Evolutionary conservation across 2,329 filamentous ascomycete genomes (phyloP).

Genomic region (Myriosclerotinia scirpicola): DNA sequence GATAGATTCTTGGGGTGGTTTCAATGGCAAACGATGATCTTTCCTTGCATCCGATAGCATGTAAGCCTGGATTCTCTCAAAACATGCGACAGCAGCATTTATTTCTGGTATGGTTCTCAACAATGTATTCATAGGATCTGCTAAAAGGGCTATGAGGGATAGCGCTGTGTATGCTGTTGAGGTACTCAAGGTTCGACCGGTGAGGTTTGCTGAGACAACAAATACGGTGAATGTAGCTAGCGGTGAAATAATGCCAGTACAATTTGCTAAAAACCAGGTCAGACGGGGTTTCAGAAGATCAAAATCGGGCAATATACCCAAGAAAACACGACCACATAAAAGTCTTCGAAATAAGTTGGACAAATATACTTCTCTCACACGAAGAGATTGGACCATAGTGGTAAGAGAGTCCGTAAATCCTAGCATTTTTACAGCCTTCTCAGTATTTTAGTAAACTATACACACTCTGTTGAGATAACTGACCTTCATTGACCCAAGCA

Average conservation of each 20-base stretch:
- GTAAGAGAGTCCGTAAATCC: slow-evolving; percentile 42
- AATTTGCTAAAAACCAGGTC: slow-evolving; percentile 29
- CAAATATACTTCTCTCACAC: slow-evolving; percentile 44
- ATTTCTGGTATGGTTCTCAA: slow-evolving; percentile 44
- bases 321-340: slow-evolving; percentile 32
- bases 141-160: slow-evolving; percentile 45
- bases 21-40: slow-evolving; percentile 33
- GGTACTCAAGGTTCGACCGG: slow-evolving; percentile 36
- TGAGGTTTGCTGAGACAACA: slow-evolving; percentile 37
- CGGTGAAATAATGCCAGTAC: slow-evolving; percentile 40
- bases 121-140: slow-evolving; percentile 44
- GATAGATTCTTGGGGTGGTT: neutral
- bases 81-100: slow-evolving; percentile 44
- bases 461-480: neutral
- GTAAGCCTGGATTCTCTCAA: slow-evolving; percentile 46
- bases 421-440: slow-evolving; percentile 39
- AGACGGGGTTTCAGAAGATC: neutral
- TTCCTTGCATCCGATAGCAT: slow-evolving; percentile 32
- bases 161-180: slow-evolving; percentile 46
- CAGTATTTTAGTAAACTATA: slow-evolving; percentile 14
- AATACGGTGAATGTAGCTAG: slow-evolving; percentile 45
- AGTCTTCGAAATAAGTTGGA: slow-evolving; percentile 44
- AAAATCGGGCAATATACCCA: slow-evolving; percentile 26
- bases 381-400: slow-evolving; percentile 41
- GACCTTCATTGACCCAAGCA: slow-evolving; percentile 40